Evolutionary conservation across 805 yeast genomes (phyloP).

Genomic region (Cyberlindnera amylophila): DNA sequence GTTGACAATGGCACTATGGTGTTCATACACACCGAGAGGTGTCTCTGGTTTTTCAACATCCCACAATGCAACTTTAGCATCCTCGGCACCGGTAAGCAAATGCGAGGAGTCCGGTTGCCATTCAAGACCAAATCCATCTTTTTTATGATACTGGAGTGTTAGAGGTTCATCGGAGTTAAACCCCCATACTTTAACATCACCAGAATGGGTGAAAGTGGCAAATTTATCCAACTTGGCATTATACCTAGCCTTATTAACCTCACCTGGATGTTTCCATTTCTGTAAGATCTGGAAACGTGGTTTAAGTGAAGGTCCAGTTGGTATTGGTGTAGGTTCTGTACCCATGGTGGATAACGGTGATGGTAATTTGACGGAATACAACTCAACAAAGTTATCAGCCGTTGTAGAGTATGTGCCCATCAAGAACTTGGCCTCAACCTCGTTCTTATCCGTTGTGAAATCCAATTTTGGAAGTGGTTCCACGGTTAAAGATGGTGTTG

Average conservation of each 20-base stretch:
- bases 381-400: conserved; percentile 40
- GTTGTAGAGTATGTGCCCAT: conserved; percentile 43
- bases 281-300: conserved; percentile 36
- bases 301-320: conserved; percentile 27
- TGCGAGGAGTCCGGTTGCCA: conserved; percentile 50
- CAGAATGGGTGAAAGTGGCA: conserved; percentile 32
- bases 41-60: conserved; percentile 39
- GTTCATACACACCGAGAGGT: conserved; percentile 45
- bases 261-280: conserved; percentile 54
- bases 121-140: conserved; percentile 67
- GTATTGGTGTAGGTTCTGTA: conserved; percentile 24
- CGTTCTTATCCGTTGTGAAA: conserved; percentile 25
- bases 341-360: conserved; percentile 39
- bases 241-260: conserved; percentile 58
- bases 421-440: conserved; percentile 37
- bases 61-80: conserved; percentile 69
- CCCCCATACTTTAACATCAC: conserved; percentile 45
- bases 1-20: conserved; percentile 57
- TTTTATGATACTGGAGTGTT: conserved; percentile 49
- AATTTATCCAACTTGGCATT: conserved; percentile 29
- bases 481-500: conserved; percentile 56
- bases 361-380: conserved; percentile 37
- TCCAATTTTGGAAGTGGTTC: conserved; percentile 47
- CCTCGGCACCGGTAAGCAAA: conserved; percentile 64
- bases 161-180: conserved; percentile 20